Conservation (phyloP, 2,329 filamentous ascomycete genomes). For the Pseudocercospora eumusae region DNA sequence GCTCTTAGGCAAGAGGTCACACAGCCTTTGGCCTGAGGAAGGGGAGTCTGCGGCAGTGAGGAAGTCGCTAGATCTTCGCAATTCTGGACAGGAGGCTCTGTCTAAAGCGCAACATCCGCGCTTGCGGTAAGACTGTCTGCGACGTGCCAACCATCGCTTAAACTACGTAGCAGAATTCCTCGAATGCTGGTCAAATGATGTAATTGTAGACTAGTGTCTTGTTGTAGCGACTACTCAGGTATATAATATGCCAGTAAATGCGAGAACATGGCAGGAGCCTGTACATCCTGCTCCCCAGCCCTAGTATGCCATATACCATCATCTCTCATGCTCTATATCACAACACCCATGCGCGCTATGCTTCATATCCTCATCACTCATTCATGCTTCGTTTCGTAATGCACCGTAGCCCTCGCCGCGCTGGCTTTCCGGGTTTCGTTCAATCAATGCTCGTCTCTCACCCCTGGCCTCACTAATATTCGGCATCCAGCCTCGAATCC, state of each 20-base stretch:
- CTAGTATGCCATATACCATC: background rate
- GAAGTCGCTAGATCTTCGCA: too few species aligned
- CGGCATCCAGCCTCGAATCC: slow-evolving; percentile 68
- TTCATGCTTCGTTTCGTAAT: slow-evolving; percentile 18
- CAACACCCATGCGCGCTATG: background rate
- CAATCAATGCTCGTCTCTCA: slow-evolving; percentile 27
- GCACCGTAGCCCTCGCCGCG: slow-evolving; percentile 30
- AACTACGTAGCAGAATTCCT: too few species aligned
- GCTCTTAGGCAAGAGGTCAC: background rate
- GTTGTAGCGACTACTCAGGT: background rate
- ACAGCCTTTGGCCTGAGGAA: too few species aligned
- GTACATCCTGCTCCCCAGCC: too few species aligned
- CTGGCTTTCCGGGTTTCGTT: slow-evolving; percentile 5
- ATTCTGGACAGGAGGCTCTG: too few species aligned
- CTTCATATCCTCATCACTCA: slow-evolving; percentile 6
- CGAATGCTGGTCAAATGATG: too few species aligned
- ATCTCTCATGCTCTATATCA: background rate
- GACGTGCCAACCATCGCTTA: too few species aligned
- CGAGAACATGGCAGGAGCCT: background rate
- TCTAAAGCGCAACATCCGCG: too few species aligned
- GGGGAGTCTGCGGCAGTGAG: too few species aligned
- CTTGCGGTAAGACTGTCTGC: too few species aligned
- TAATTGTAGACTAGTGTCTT: background rate
- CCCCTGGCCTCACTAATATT: slow-evolving; percentile 44
- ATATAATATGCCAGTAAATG: background rate